Conservation (phyloP, 352 stramenopile species). For the Phytophthora sojae region DNA sequence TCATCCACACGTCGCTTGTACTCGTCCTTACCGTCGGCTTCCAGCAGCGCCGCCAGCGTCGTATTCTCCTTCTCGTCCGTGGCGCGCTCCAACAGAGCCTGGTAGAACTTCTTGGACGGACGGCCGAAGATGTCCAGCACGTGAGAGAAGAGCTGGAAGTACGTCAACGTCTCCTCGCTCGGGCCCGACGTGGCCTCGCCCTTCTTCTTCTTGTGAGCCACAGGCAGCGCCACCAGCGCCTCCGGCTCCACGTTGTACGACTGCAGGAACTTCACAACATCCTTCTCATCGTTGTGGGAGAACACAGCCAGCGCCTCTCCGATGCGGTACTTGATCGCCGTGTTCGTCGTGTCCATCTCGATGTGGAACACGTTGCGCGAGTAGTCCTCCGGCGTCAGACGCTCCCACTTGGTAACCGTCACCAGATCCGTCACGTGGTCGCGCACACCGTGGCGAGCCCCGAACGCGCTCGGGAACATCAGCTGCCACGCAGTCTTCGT, state of each 20-base stretch:
- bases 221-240: constrained; percentile 71
- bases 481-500: constrained; percentile 75
- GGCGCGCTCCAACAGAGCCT: constrained; percentile 64
- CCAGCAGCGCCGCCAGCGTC: constrained; percentile 54
- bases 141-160: constrained; percentile 86
- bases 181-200: constrained; percentile 30
- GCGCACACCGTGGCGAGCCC: constrained; percentile 56
- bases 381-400: constrained; percentile 83
- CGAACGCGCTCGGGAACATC: constrained; percentile 69
- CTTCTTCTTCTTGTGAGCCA: constrained; percentile 68
- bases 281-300: constrained; percentile 81
- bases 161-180: constrained; percentile 73
- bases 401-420: constrained; percentile 79
- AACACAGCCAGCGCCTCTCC: constrained; percentile 88
- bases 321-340: constrained; percentile 85
- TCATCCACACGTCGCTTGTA: constrained; percentile 86
- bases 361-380: constrained; percentile 89
- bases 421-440: constrained; percentile 80
- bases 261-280: constrained; percentile 76
- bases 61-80: constrained; percentile 81
- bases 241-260: constrained; percentile 74
- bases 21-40: constrained; percentile 81
- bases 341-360: constrained; percentile 87
- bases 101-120: constrained; percentile 88
- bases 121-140: constrained; percentile 88